Conservation (phyloP, 306 rosid genomes). For the Inga leiocalycina region DNA sequence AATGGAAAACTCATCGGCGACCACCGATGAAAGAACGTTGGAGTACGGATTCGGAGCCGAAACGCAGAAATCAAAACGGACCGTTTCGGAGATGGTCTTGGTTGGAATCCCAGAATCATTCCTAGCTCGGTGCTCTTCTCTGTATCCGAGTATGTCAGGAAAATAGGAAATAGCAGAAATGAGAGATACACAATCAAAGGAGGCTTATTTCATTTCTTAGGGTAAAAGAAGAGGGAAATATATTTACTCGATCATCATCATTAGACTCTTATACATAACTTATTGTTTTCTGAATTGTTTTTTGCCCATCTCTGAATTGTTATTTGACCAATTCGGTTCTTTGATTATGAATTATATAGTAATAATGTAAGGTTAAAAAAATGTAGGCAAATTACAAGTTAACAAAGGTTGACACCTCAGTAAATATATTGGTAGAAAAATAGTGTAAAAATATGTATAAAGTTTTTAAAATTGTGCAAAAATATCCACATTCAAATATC, state of each 20-base stretch:
- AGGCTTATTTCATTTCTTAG: slow-evolving; percentile 9
- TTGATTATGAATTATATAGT: background rate
- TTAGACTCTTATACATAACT: background rate
- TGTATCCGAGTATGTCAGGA: background rate
- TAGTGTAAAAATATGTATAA: too few species aligned
- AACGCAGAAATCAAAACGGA: slow-evolving; percentile 29
- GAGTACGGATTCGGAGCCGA: slow-evolving; percentile 23
- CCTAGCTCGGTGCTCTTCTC: background rate
- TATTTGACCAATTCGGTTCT: too few species aligned
- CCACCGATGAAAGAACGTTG: slow-evolving; percentile 6
- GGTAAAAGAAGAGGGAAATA: background rate
- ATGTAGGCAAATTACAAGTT: too few species aligned
- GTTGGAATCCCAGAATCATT: slow-evolving; percentile 35
- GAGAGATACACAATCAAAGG: slow-evolving; percentile 25
- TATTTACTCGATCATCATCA: background rate
- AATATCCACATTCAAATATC: too few species aligned
- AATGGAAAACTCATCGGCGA: slow-evolving; percentile 13
- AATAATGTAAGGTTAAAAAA: too few species aligned
- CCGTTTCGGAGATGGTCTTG: slow-evolving; percentile 34
- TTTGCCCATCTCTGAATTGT: too few species aligned
- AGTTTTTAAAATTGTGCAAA: too few species aligned
- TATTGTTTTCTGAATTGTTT: background rate
- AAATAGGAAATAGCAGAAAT: background rate
- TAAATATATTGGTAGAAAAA: too few species aligned
- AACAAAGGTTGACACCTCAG: too few species aligned